Conservation (phyloP, 768 basidiomycete species). For the Lactarius pseudohatsudake region DNA sequence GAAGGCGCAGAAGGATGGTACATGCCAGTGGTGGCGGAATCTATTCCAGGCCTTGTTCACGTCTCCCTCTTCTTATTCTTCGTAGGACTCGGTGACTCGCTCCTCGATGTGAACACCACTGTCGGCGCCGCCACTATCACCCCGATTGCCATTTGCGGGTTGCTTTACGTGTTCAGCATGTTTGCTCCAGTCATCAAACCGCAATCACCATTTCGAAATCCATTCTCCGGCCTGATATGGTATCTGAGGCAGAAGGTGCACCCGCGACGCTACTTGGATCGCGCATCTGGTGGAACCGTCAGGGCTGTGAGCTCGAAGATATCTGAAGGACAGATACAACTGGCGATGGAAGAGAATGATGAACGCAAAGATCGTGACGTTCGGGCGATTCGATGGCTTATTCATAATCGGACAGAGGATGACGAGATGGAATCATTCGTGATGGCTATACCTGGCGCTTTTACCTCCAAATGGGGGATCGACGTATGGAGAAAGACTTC, state of each 20-base stretch:
- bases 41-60: slow-evolving; percentile 50
- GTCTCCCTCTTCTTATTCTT: slow-evolving; percentile 51
- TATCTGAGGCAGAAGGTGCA: slow-evolving; percentile 10
- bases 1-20: slow-evolving; percentile 42
- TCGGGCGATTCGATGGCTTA: not conserved
- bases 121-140: too few species aligned
- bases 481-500: not conserved
- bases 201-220: slow-evolving; percentile 16
- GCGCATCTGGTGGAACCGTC: not conserved
- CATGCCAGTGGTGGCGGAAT: slow-evolving; percentile 42
- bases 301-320: slow-evolving; percentile 2
- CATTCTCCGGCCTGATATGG: slow-evolving; percentile 17
- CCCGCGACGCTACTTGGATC: not conserved
- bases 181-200: slow-evolving; percentile 9
- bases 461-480: not conserved
- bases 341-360: slow-evolving; percentile 6
- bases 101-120: too few species aligned
- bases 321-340: not conserved
- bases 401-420: not conserved
- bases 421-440: slow-evolving; percentile 11
- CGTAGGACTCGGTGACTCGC: slow-evolving; percentile 46
- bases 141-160: slow-evolving; percentile 7
- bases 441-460: not conserved
- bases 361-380: slow-evolving; percentile 2
- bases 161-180: slow-evolving; percentile 21